Evolutionary conservation across 352 stramenopile genomes (phyloP).

Genomic region (Phytophthora pini): DNA sequence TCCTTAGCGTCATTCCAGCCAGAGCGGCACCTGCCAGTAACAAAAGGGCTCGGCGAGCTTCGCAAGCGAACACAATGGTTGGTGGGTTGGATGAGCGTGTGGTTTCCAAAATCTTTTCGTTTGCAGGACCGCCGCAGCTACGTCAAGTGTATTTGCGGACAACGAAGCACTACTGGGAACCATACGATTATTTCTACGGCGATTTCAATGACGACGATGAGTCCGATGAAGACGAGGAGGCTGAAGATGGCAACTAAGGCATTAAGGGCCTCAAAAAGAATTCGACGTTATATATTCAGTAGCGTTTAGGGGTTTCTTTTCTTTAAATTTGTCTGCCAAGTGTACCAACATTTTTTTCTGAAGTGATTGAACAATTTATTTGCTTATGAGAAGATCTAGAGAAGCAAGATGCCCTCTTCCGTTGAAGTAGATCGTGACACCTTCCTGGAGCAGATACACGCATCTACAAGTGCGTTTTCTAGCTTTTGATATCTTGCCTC

Average conservation of each 20-base stretch:
- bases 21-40: not conserved
- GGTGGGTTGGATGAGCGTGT: constrained; percentile 11
- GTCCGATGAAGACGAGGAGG: not conserved
- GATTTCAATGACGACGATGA: not conserved
- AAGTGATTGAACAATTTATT: too few species aligned
- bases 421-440: not conserved
- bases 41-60: constrained; percentile 1
- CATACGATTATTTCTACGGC: constrained; percentile 3
- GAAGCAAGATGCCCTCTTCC: too few species aligned
- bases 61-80: not conserved
- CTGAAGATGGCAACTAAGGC: not conserved
- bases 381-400: too few species aligned
- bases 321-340: too few species aligned
- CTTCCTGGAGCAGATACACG: constrained; percentile 11
- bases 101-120: constrained; percentile 13
- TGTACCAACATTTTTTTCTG: too few species aligned
- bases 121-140: constrained; percentile 11
- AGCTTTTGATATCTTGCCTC: constrained; percentile 28
- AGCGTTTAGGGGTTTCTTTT: too few species aligned
- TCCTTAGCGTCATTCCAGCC: constrained; percentile 14
- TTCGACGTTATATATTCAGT: too few species aligned
- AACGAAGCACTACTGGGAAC: constrained; percentile 1
- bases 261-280: too few species aligned
- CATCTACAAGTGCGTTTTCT: constrained; percentile 31
- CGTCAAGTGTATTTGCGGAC: constrained; percentile 18